phyloP scores from a whole-genome alignment of 2,329 filamentous ascomycete genomes.

The Fusarium xylarioides region DNA sequence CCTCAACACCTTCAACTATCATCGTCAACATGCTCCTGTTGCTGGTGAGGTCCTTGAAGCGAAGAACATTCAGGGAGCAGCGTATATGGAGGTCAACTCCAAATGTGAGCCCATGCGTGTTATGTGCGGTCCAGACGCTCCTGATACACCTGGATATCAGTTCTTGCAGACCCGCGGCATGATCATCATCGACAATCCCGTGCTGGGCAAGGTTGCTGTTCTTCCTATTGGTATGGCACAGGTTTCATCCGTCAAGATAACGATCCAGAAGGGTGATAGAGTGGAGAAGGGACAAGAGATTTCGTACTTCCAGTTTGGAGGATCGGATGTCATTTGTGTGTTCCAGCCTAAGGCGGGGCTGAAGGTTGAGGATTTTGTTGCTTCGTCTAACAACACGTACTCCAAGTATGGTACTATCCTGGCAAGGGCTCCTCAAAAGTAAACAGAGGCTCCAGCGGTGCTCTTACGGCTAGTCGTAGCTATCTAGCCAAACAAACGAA shows the following conservation, averaged over 20 bases:
- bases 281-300: constrained; percentile 7
- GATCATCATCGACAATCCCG: constrained; percentile 1
- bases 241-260: neutral
- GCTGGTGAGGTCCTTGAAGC: neutral
- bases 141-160: neutral
- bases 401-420: constrained; percentile 7
- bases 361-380: neutral
- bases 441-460: accelerated
- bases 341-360: neutral
- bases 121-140: neutral
- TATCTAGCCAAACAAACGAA: neutral
- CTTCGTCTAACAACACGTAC: constrained; percentile 1
- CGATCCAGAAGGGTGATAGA: neutral
- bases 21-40: neutral
- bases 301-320: constrained; percentile 15
- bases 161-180: constrained; percentile 11
- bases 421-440: neutral
- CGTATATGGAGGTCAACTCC: constrained; percentile 4
- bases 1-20: constrained; percentile 16
- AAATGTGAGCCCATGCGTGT: neutral
- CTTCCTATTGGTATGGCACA: constrained; percentile 11
- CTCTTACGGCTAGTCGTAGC: accelerated
- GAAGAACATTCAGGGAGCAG: neutral
- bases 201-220: neutral
- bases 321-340: constrained; percentile 7